Evolutionary conservation across 2,329 filamentous ascomycete species (phyloP).

Genomic region (Coniochaeta sp.): DNA sequence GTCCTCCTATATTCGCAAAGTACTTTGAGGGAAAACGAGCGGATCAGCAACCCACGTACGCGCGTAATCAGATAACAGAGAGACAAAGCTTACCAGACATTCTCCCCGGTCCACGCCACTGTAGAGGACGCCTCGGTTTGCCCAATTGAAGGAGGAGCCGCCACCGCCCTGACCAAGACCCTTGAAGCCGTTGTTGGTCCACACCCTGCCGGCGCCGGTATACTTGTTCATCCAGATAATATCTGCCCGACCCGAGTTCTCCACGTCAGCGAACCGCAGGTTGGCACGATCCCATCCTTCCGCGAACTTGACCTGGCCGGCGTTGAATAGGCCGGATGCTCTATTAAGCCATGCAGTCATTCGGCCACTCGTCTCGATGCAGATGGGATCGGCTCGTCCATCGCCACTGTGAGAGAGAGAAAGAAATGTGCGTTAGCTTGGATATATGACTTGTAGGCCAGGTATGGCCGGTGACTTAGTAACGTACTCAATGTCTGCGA

Average conservation of each 20-base stretch:
- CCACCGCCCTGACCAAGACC: background rate
- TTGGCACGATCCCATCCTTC: slow-evolving; percentile 1
- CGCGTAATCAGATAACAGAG: background rate
- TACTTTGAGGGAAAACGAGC: too few species aligned
- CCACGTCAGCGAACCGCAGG: background rate
- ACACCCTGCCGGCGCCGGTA: background rate
- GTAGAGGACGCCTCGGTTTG: slow-evolving; percentile 6
- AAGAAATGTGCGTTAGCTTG: too few species aligned
- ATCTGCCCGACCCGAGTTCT: background rate
- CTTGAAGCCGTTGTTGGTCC: background rate
- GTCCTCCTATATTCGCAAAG: too few species aligned
- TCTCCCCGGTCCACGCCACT: slow-evolving; percentile 3
- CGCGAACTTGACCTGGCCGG: background rate
- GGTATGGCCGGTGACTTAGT: background rate
- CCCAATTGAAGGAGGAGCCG: slow-evolving; percentile 5
- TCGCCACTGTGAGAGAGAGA: background rate
- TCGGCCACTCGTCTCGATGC: background rate
- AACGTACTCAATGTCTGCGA: slow-evolving; percentile 8
- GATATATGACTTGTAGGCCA: too few species aligned
- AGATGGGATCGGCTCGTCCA: background rate
- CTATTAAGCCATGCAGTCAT: background rate
- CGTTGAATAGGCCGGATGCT: background rate
- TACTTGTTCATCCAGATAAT: slow-evolving; percentile 2
- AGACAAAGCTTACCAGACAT: slow-evolving; percentile 3
- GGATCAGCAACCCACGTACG: too few species aligned